Evolutionary conservation across 768 basidiomycete species (phyloP).

Genomic region (Mycena venus): DNA sequence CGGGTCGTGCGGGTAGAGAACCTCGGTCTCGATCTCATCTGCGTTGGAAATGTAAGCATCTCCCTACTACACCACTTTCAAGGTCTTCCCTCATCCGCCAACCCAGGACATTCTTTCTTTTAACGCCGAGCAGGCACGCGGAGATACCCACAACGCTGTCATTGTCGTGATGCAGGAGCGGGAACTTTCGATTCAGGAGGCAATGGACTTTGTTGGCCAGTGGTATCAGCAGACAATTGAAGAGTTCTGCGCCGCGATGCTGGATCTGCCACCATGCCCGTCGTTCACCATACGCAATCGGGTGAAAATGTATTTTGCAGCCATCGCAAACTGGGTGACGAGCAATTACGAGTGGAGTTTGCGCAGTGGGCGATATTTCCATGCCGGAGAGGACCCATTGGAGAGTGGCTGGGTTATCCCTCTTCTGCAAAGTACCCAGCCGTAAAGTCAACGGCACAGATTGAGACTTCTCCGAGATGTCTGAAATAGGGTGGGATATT

Average conservation of each 20-base stretch:
- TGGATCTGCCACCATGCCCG: not conserved
- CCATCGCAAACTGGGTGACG: not conserved
- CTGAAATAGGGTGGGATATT: too few species aligned
- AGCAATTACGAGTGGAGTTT: slow-evolving; percentile 10
- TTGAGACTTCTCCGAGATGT: not conserved
- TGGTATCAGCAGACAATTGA: not conserved
- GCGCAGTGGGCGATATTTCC: not conserved
- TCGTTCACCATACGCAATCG: not conserved
- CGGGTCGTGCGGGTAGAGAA: not conserved
- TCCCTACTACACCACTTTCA: too few species aligned
- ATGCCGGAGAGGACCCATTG: not conserved
- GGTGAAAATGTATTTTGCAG: not conserved
- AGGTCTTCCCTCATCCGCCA: not conserved
- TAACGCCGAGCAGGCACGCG: slow-evolving; percentile 3
- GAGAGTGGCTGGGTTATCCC: not conserved
- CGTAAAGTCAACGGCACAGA: not conserved
- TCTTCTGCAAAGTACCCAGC: not conserved
- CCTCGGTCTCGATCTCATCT: not conserved
- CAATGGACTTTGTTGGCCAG: not conserved
- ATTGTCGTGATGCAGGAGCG: not conserved
- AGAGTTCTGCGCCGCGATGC: not conserved
- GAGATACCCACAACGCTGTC: slow-evolving; percentile 4
- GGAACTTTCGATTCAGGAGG: not conserved
- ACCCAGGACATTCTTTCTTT: not conserved
- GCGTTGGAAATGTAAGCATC: not conserved